Evolutionary conservation across 345 rosid genomes (phyloP).

Genomic region (Laguncularia racemosa): DNA sequence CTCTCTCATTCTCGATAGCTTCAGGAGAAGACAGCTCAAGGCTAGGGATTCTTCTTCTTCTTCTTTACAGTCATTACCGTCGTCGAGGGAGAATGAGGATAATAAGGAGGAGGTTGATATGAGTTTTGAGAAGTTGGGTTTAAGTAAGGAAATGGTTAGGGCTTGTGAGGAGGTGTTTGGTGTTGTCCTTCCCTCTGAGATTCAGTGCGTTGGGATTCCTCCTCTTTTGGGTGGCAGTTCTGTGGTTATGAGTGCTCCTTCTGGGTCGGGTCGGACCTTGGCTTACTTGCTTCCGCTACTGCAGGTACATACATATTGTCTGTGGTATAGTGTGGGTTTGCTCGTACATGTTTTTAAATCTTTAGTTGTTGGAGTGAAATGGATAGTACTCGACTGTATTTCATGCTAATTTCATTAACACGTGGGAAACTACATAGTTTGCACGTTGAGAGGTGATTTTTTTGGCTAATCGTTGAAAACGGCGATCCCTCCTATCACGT

Average conservation of each 20-base stretch:
- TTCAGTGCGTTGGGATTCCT: slow-evolving; percentile 79
- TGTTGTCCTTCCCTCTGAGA: slow-evolving; percentile 80
- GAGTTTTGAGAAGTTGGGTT: slow-evolving; percentile 63
- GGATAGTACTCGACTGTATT: too few relatives aligned
- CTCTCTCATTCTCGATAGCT: slow-evolving; percentile 63
- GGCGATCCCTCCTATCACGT: too few relatives aligned
- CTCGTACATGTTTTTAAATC: neutral
- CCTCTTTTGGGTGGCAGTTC: slow-evolving; percentile 64
- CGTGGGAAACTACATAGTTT: too few relatives aligned
- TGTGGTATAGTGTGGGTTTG: neutral
- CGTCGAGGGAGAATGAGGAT: slow-evolving; percentile 3
- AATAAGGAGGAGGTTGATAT: slow-evolving; percentile 24
- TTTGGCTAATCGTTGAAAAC: too few relatives aligned
- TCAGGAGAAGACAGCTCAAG: slow-evolving; percentile 61
- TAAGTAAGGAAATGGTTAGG: slow-evolving; percentile 67
- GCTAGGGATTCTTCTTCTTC: slow-evolving; percentile 13
- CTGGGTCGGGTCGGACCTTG: slow-evolving; percentile 84
- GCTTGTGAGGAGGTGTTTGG: slow-evolving; percentile 56
- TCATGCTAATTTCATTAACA: too few relatives aligned
- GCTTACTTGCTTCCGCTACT: slow-evolving; percentile 81
- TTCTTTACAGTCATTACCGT: too few relatives aligned
- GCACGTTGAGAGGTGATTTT: too few relatives aligned
- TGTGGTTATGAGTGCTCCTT: slow-evolving; percentile 75
- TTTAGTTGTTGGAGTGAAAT: too few relatives aligned
- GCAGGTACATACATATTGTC: slow-evolving; percentile 36